Conservation (phyloP, 139 green algal species). For the Zygnema cylindricum region DNA sequence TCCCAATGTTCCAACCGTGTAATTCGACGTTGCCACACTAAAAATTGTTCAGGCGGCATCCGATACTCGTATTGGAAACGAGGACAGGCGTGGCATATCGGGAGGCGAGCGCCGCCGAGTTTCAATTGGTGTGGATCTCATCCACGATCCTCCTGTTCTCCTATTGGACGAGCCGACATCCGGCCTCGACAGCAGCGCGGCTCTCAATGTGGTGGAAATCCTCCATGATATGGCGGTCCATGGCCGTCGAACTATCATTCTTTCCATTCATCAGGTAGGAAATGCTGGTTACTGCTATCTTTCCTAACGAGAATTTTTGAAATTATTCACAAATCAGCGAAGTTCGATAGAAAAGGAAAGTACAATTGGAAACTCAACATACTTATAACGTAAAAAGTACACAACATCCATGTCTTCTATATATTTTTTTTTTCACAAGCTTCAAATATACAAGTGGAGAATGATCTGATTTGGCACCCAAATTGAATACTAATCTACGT, state of each 20-base stretch:
- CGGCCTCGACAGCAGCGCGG: constrained; percentile 74
- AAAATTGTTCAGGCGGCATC: constrained; percentile 15
- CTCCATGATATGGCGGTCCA: constrained; percentile 38
- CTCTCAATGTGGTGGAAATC: constrained; percentile 70
- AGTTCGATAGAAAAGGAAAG: no score
- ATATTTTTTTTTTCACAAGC: no score
- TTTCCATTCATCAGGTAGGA: constrained; percentile 52
- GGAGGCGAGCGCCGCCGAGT: constrained; percentile 63
- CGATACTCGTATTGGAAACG: constrained; percentile 53
- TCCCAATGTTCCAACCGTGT: no score
- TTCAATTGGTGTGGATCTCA: constrained; percentile 56
- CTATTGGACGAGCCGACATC: constrained; percentile 91
- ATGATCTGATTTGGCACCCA: no score
- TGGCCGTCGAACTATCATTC: constrained; percentile 21
- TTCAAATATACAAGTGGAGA: no score
- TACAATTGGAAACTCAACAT: neutral
- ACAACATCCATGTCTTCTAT: neutral
- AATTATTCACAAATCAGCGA: no score
- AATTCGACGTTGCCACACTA: no score
- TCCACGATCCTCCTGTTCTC: constrained; percentile 72
- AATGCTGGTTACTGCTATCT: neutral
- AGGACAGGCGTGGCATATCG: constrained; percentile 50
- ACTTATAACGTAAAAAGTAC: neutral
- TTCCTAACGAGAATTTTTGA: no score
- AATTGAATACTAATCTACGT: no score